Percentiles rank a stretch among this genome's conserved stretches.
Conservation (phyloP, 2,329 filamentous ascomycete genomes). For the Colletotrichum melonis region DNA sequence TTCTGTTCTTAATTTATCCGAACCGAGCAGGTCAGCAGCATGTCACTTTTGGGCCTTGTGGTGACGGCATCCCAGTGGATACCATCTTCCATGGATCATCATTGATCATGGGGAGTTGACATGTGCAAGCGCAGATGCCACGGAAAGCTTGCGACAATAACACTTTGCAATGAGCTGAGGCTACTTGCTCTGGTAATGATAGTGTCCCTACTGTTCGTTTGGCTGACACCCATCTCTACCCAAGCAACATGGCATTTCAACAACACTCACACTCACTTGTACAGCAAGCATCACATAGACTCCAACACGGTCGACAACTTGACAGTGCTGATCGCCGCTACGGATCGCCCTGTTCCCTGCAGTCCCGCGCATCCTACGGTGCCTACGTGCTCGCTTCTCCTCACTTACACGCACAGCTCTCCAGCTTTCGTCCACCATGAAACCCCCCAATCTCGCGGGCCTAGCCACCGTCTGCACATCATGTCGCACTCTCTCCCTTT, state of each 20-base stretch:
- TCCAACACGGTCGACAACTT: not conserved
- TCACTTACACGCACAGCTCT: constrained; percentile 1
- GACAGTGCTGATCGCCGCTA: not conserved
- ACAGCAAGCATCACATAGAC: not conserved
- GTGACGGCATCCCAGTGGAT: not conserved
- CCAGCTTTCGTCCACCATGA: not conserved
- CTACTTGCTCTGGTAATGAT: not conserved
- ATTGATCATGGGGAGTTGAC: not conserved
- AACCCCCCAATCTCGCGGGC: not conserved
- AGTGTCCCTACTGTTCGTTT: not conserved
- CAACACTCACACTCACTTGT: not conserved
- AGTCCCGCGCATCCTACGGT: not conserved
- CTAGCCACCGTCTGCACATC: not conserved
- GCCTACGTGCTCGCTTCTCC: not conserved
- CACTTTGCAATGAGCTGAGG: not conserved
- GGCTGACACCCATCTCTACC: not conserved
- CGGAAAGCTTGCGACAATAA: too few relatives aligned
- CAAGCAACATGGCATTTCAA: not conserved
- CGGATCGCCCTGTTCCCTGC: constrained; percentile 21
- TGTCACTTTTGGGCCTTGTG: too few relatives aligned
- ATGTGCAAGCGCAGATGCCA: not conserved
- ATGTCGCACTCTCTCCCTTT: not conserved
- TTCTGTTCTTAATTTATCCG: not conserved
- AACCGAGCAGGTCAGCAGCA: not conserved
- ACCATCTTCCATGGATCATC: not conserved